Base-by-base conservation (phyloP, 805 yeast genomes). In the Helenozyma rhizophorensis region DNA sequence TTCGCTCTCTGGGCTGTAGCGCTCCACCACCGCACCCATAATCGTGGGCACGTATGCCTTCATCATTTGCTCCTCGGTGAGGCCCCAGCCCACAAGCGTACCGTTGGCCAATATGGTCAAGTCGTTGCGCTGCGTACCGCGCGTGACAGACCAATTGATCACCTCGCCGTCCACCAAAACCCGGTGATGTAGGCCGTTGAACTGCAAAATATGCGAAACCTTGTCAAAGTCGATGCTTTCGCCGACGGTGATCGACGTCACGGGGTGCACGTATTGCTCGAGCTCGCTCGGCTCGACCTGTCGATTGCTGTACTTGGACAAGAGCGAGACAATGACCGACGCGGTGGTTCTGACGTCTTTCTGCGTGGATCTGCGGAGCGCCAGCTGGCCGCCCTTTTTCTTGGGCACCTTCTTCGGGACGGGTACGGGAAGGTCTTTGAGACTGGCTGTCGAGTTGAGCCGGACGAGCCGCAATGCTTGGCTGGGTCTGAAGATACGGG, bases 71-170 rank as follows among this genome's bases (percentile, higher is more conserved):
- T 54, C 37, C 56, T 89, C 96, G 12, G 65, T 59, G 45, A 85
- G 59, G 7, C 87, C 87, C 95, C 96, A 88, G 0, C 86, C 83
- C 10, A 85, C 86, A 9, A 88, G 61, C 0, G 95, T 76, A 3
- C 96, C 97, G 45, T 81, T 80, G 4, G 78, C 72, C 26, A 89
- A 61, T 1, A 88, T 65, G 60, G 88, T 70, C 2, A 87, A 64
- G 44, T 85, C 89, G 9, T 49, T 44, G 9, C 42, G 50, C 4
- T 40, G 57, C 32, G 56, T 65, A 19, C 62, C 63, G 33, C 21
- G 29, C 9, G 40, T 28, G 11, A 45, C 40, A 4, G 33, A 24
- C 43, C 78, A 72, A 37, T 75, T 74, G 0, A 83, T 65, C 10
- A 84, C 85, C 51, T 84, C 93, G 23, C 77, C 78, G 1, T 83